Percentiles rank a stretch among this genome's conserved stretches.
These are phyloP conservation scores for Ascochyta viciae-villosae DNA, from an alignment of 2,329 filamentous ascomycete genomes.

Conservation along the genomic window DNA sequence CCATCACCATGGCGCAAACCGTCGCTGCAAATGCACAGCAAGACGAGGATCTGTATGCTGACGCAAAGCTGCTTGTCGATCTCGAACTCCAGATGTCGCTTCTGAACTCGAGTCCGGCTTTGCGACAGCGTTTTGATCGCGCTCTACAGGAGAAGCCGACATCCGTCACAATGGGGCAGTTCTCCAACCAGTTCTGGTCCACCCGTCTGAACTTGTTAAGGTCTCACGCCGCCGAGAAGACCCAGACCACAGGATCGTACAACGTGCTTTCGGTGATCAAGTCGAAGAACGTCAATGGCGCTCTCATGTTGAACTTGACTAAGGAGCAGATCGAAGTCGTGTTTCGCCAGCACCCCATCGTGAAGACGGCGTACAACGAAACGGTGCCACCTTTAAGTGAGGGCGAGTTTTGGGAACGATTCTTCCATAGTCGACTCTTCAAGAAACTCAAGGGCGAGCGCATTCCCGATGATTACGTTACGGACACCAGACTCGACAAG, in stretches of 20 bases:
- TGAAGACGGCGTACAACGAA: slow-evolving; percentile 90
- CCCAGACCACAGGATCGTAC: slow-evolving; percentile 86
- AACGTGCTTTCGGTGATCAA: slow-evolving; percentile 93
- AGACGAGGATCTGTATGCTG: slow-evolving; percentile 77
- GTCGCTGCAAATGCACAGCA: slow-evolving; percentile 54
- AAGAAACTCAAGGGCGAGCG: slow-evolving; percentile 93
- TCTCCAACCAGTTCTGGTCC: slow-evolving; percentile 94
- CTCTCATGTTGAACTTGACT: slow-evolving; percentile 79
- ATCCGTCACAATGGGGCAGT: slow-evolving; percentile 78
- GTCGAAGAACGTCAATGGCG: slow-evolving; percentile 73
- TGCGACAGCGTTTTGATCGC: slow-evolving; percentile 88
- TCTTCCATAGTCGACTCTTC: slow-evolving; percentile 88
- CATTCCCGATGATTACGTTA: slow-evolving; percentile 76
- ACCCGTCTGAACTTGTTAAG: slow-evolving; percentile 84
- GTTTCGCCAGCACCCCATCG: slow-evolving; percentile 88
- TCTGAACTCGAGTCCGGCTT: slow-evolving; percentile 76
- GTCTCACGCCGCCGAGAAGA: slow-evolving; percentile 86
- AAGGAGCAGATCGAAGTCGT: slow-evolving; percentile 93
- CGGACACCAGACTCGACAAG: slow-evolving; percentile 82
- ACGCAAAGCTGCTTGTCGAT: slow-evolving; percentile 77
- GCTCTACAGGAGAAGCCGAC: slow-evolving; percentile 83
- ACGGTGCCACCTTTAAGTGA: slow-evolving; percentile 80
- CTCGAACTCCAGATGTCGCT: slow-evolving; percentile 86
- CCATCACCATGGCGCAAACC: slow-evolving; percentile 80
- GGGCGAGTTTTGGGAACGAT: slow-evolving; percentile 87